A percentile compares a stretch with the other conserved stretches of the same genome.
These are phyloP conservation scores for Magnusiomyces sp. DNA, from an alignment of 1,139 yeast genomes.

Conservation along the genomic window DNA sequence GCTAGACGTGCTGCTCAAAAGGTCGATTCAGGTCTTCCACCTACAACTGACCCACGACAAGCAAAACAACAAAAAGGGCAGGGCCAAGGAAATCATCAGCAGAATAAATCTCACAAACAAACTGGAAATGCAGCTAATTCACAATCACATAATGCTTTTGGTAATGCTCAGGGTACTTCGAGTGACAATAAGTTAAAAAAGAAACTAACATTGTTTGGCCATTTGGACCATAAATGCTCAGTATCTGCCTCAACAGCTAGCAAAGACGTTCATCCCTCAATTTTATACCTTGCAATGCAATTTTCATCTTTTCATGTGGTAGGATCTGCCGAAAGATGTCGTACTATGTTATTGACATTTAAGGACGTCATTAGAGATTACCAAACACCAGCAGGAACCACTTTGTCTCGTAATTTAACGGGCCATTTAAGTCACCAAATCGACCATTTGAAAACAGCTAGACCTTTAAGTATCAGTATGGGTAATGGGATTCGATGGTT, in stretches of 20 bases:
- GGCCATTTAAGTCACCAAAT: constrained; percentile 89
- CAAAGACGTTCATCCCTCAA: constrained; percentile 79
- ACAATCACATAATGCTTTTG: constrained; percentile 5
- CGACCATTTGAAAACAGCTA: constrained; percentile 81
- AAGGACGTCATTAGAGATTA: constrained; percentile 73
- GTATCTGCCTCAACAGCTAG: constrained; percentile 26
- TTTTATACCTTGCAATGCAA: constrained; percentile 68
- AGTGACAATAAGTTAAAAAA: constrained; percentile 29
- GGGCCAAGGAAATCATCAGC: constrained; percentile 4
- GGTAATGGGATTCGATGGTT: constrained; percentile 97
- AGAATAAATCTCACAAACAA: constrained; percentile 5
- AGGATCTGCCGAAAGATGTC: constrained; percentile 82
- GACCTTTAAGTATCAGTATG: constrained; percentile 91
- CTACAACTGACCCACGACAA: constrained; percentile 11
- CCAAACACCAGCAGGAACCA: constrained; percentile 75
- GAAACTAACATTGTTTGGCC: constrained; percentile 60
- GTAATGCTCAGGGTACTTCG: constrained; percentile 6
- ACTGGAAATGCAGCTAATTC: background rate
- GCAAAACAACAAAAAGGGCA: constrained; percentile 9
- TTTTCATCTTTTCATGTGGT: constrained; percentile 78
- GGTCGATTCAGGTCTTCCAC: constrained; percentile 35
- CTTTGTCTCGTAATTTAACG: constrained; percentile 81
- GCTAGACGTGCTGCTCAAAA: constrained; percentile 74
- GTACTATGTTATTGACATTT: constrained; percentile 79
- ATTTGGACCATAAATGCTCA: constrained; percentile 47